Evolutionary conservation across 305 asterid genomes (phyloP), one percentile per base, ranked within the genome.

Genomic region (Andrographis paniculata): DNA sequence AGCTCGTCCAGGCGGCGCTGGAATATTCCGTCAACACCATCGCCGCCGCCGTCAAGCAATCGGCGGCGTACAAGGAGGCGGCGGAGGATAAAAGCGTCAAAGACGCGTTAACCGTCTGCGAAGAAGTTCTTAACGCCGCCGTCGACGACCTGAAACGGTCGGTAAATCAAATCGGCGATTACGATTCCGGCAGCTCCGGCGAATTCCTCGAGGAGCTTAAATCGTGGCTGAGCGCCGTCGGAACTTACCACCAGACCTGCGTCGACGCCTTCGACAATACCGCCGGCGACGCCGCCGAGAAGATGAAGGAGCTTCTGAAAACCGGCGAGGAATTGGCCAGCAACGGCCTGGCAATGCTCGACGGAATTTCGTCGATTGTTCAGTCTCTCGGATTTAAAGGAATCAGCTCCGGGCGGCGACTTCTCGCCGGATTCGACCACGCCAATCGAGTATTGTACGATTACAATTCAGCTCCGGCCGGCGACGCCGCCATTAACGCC

Each of bases 211-310:
- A 55, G 15, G 79, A 76, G 48, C 48, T 76, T 10, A 20, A 31
- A 17, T 72, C 84, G 7, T 75, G 79, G 79, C 46, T 76, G 52
- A 76, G 79, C 41, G 53, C 79, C 5, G 70, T 77, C 0, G 74
- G 72, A 5, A 72, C 77, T 3, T 67, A 58, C 45, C 75, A 76
- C 45, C 58, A 76, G 14, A 76, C 84, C 13, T 76, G 77, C 61
- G 43, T 76, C 0, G 77, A 66, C 18, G 73, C 56, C 6, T 38
- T 72, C 7, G 1, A 33, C 8, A 6, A 6, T 4, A n/a, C 12
- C n/a, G 8, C n/a, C n/a, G 38, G n/a, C 38, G 12, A 33, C 8
- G 12, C n/a, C 38, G 8, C 12, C 38, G 0, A 33, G 38, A 33
- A 6, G 10, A 10, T 27, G 10, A 6, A 27, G 9, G 0, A n/a